phyloP scores from a whole-genome alignment of 352 stramenopile genomes.

The Globisporangium recalcitrans region DNA sequence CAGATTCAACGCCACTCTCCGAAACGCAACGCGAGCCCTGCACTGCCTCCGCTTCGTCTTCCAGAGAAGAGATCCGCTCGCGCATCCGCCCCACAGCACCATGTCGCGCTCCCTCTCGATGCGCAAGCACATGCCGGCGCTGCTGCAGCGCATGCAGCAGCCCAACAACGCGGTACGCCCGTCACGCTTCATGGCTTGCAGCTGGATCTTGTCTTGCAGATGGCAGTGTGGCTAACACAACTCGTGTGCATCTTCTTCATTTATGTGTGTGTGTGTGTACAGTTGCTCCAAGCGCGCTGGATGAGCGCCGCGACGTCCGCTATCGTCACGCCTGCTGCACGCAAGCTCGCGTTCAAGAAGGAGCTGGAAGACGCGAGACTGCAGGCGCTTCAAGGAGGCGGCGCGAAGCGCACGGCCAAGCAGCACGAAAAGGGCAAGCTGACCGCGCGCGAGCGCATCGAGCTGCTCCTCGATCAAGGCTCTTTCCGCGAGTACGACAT shows the following conservation, averaged over 20 bases:
- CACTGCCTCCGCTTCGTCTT: neutral
- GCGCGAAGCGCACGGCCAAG: conserved; percentile 46
- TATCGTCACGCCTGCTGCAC: conserved; percentile 47
- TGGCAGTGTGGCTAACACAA: neutral
- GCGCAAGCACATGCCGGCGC: conserved; percentile 6
- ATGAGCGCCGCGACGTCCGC: conserved; percentile 33
- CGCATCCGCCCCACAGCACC: neutral
- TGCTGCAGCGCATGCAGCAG: conserved; percentile 12
- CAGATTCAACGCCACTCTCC: conserved; percentile 5
- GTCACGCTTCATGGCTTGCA: neutral
- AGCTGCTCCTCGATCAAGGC: conserved; percentile 93
- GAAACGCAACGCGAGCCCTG: neutral
- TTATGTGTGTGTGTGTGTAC: neutral
- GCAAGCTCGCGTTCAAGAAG: conserved; percentile 69
- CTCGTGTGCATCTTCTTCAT: neutral
- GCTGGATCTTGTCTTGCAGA: neutral
- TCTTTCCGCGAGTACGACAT: conserved; percentile 96
- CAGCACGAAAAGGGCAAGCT: conserved; percentile 96
- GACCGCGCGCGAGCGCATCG: conserved; percentile 94
- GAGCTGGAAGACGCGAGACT: conserved; percentile 64
- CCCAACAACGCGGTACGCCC: conserved; percentile 3
- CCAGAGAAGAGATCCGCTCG: conserved; percentile 6
- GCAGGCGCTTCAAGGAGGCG: conserved; percentile 31
- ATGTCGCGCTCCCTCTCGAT: conserved; percentile 10
- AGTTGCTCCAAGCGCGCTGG: conserved; percentile 28